A percentile compares a stretch with the other conserved stretches of the same genome.
Evolutionary conservation across 2,329 filamentous ascomycete genomes (phyloP).

Genomic region (Knoxdaviesia capensis): DNA sequence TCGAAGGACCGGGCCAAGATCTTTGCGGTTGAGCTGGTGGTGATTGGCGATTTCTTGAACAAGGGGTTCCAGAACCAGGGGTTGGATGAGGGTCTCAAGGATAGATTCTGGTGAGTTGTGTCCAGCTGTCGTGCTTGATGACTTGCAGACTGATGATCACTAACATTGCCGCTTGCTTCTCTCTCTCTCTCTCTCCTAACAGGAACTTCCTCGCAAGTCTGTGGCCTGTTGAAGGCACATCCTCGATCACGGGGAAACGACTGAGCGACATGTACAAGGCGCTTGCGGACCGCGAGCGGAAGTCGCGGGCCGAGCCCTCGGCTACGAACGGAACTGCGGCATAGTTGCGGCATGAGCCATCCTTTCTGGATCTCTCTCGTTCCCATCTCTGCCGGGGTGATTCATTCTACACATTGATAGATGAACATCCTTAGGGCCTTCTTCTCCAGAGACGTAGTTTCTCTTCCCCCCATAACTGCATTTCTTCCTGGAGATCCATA

Average conservation of each 20-base stretch:
- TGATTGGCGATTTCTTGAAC: slow-evolving; percentile 42
- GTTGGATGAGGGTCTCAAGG: slow-evolving; percentile 21
- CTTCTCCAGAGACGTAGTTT: too few species aligned
- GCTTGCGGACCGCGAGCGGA: slow-evolving; percentile 14
- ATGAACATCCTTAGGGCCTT: too few species aligned
- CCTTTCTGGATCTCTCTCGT: too few species aligned
- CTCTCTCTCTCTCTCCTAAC: too few species aligned
- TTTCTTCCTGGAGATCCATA: background rate
- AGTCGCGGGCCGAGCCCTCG: slow-evolving; percentile 4
- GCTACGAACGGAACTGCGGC: too few species aligned
- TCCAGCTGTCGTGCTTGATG: too few species aligned
- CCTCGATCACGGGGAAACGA: slow-evolving; percentile 21
- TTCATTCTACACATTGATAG: too few species aligned
- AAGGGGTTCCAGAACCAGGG: slow-evolving; percentile 20
- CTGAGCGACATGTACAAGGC: slow-evolving; percentile 24
- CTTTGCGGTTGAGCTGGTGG: slow-evolving; percentile 38
- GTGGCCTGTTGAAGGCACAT: slow-evolving; percentile 24
- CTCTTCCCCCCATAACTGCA: too few species aligned
- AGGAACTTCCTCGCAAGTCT: slow-evolving; percentile 24
- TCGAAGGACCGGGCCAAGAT: slow-evolving; percentile 40
- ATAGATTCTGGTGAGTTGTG: slow-evolving; percentile 27
- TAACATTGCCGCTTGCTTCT: background rate
- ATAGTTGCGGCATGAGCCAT: too few species aligned
- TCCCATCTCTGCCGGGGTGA: too few species aligned
- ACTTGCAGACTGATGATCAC: background rate